Conservation (phyloP, 2,329 filamentous ascomycete genomes). For the Gnomoniopsis smithogilvyi region DNA sequence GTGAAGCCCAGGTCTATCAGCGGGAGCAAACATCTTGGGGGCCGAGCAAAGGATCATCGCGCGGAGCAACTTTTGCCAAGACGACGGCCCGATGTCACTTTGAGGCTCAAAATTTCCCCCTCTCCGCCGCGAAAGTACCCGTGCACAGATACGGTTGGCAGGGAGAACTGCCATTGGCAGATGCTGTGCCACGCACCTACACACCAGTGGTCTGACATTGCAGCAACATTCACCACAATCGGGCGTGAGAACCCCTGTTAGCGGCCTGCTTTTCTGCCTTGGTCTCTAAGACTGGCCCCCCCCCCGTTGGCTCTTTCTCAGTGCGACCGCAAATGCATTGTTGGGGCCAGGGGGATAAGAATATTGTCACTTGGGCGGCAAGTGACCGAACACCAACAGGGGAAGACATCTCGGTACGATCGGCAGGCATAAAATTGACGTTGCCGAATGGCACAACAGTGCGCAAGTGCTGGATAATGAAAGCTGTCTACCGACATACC, state of each 20-base stretch:
- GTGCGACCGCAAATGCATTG: slow-evolving; percentile 3
- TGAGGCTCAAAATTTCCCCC: slow-evolving; percentile 12
- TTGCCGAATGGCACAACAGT: background rate
- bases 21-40: background rate
- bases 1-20: background rate
- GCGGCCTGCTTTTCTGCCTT: background rate
- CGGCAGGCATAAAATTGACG: background rate
- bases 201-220: slow-evolving; percentile 12
- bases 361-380: background rate
- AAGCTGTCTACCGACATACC: background rate
- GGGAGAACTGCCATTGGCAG: slow-evolving; percentile 1
- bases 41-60: background rate
- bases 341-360: background rate
- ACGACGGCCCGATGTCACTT: slow-evolving; percentile 1
- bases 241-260: background rate
- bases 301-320: background rate
- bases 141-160: background rate
- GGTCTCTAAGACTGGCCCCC: slow-evolving; percentile 1
- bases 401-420: background rate
- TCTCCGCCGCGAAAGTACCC: background rate
- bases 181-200: slow-evolving; percentile 12
- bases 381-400: background rate
- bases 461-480: background rate
- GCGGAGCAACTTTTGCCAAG: background rate
- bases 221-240: slow-evolving; percentile 2